A percentile compares a stretch with the other conserved stretches of the same genome.
Conservation (phyloP, 2,329 filamentous ascomycete species). For the Lasiodiplodia theobromae region DNA sequence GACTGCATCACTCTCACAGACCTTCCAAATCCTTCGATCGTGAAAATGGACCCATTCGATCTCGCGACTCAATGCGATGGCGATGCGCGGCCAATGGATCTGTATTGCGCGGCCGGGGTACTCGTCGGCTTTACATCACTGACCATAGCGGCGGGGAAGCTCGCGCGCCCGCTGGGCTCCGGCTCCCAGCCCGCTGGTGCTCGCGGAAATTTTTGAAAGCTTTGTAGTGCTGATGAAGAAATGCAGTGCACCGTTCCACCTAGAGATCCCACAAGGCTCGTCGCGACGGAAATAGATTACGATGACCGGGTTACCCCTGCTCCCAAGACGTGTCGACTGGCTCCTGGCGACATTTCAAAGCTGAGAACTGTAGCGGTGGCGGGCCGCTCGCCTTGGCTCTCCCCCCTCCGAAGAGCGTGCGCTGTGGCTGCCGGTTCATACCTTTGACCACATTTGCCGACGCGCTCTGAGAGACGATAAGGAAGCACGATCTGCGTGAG, state of each 20-base stretch:
- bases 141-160: neutral
- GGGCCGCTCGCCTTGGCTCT: neutral
- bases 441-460: neutral
- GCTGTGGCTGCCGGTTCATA: neutral
- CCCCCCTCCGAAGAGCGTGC: neutral
- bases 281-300: slow-evolving; percentile 20
- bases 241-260: slow-evolving; percentile 9
- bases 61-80: slow-evolving; percentile 10
- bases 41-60: slow-evolving; percentile 9
- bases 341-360: neutral
- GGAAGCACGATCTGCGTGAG: slow-evolving; percentile 1
- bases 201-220: slow-evolving; percentile 10
- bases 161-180: slow-evolving; percentile 2
- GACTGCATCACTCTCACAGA: slow-evolving; percentile 21
- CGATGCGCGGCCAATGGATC: slow-evolving; percentile 1
- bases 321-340: slow-evolving; percentile 1
- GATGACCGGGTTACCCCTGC: slow-evolving; percentile 12
- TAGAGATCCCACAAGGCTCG: slow-evolving; percentile 16
- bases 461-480: neutral
- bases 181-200: slow-evolving; percentile 1
- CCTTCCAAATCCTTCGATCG: slow-evolving; percentile 15
- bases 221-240: neutral
- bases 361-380: slow-evolving; percentile 14
- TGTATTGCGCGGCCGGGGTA: neutral
- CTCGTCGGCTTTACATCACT: neutral